A percentile compares a stretch with the other conserved stretches of the same genome.
phyloP scores from a whole-genome alignment of 2,329 filamentous ascomycete genomes.

The Penicillium sp. region DNA sequence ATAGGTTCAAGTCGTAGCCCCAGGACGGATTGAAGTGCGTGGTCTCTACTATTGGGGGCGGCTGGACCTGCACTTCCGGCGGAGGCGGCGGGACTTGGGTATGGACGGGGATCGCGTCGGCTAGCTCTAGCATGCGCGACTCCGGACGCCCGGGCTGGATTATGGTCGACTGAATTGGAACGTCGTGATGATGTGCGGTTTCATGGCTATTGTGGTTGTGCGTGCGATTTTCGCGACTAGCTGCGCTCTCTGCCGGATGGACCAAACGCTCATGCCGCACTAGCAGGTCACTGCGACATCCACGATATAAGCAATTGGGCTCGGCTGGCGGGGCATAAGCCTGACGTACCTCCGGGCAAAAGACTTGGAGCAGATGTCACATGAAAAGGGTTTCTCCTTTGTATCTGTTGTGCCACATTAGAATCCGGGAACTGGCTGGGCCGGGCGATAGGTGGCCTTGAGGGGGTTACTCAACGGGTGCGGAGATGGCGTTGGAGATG shows the following conservation, averaged over 20 bases:
- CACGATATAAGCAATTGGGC: slow-evolving; percentile 25
- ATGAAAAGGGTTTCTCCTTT: slow-evolving; percentile 51
- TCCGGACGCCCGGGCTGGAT: slow-evolving; percentile 41
- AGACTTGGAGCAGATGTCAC: slow-evolving; percentile 50
- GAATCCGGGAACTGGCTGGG: slow-evolving; percentile 4
- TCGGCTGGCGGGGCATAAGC: slow-evolving; percentile 3
- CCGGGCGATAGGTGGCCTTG: not conserved
- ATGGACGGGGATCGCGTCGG: slow-evolving; percentile 45
- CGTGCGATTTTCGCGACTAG: slow-evolving; percentile 39
- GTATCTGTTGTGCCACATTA: slow-evolving; percentile 41
- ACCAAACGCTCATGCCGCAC: slow-evolving; percentile 52
- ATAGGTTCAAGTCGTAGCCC: slow-evolving; percentile 51
- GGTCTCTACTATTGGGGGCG: slow-evolving; percentile 41
- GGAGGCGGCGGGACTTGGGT: slow-evolving; percentile 34
- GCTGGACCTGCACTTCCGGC: slow-evolving; percentile 40
- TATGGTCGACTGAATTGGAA: slow-evolving; percentile 37
- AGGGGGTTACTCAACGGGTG: slow-evolving; percentile 47
- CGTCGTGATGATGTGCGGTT: slow-evolving; percentile 31
- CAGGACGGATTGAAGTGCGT: slow-evolving; percentile 50
- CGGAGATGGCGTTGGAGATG: slow-evolving; percentile 53
- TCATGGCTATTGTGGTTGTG: slow-evolving; percentile 29
- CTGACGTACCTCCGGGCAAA: slow-evolving; percentile 46
- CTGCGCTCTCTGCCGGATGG: slow-evolving; percentile 44
- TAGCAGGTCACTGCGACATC: slow-evolving; percentile 43
- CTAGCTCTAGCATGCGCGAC: slow-evolving; percentile 46